Conservation (phyloP, 306 rosid genomes). For the Malus asiatica region DNA sequence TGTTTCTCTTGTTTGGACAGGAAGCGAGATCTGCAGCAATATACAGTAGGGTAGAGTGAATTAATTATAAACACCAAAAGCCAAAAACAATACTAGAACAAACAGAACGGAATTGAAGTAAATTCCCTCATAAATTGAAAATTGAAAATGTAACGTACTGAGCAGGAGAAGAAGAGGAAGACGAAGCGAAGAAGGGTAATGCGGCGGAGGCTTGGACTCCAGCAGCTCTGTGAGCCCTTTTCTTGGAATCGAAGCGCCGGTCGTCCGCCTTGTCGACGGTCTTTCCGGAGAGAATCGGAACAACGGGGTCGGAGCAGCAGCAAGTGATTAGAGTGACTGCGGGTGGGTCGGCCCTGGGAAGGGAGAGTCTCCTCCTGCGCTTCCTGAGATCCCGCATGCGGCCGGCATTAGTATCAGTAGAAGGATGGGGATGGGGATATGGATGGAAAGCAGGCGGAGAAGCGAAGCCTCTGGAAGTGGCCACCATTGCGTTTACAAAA, state of each 20-base stretch:
- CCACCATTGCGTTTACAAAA: constrained; percentile 47
- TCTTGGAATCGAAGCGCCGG: constrained; percentile 51
- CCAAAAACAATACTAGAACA: background rate
- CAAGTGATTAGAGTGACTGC: constrained; percentile 30
- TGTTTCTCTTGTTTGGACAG: constrained; percentile 52
- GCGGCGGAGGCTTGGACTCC: constrained; percentile 63
- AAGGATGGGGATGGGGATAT: background rate
- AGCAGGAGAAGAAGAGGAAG: constrained; percentile 13
- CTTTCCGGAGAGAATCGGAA: constrained; percentile 54
- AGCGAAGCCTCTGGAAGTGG: constrained; percentile 57
- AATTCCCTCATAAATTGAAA: background rate
- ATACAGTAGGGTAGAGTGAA: background rate
- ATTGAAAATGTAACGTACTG: constrained; percentile 35
- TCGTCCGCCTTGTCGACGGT: constrained; percentile 48
- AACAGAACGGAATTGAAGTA: background rate
- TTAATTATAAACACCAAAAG: background rate
- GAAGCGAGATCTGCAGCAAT: constrained; percentile 44
- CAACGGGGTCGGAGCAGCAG: constrained; percentile 57
- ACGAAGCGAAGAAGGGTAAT: constrained; percentile 44
- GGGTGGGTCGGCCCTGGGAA: constrained; percentile 15
- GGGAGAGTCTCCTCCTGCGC: constrained; percentile 31
- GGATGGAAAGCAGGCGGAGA: constrained; percentile 33
- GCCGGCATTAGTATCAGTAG: background rate
- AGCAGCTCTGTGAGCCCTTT: constrained; percentile 37
- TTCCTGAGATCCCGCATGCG: constrained; percentile 18